phyloP scores from a whole-genome alignment of 2,329 filamentous ascomycete genomes.

The Monilinia polystroma region DNA sequence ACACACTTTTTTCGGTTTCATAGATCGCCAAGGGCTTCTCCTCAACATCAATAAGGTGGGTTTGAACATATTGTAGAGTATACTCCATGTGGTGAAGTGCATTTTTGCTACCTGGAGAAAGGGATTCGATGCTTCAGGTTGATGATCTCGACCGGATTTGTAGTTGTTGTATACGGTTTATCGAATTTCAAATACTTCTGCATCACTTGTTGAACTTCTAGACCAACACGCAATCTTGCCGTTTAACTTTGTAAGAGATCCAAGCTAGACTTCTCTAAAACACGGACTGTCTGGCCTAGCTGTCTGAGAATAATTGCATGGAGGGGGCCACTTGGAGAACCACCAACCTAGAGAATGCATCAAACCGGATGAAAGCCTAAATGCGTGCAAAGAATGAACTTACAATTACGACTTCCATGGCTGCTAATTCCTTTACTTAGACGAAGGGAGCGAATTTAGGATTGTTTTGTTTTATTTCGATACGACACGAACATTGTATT shows the following conservation, averaged over 20 bases:
- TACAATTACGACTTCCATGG: constrained; percentile 5
- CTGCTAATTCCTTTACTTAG: constrained; percentile 2
- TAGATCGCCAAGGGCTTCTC: background rate
- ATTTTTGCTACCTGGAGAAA: background rate
- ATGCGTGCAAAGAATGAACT: background rate
- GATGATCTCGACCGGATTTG: background rate
- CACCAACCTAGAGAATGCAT: constrained; percentile 9
- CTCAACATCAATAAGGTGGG: background rate
- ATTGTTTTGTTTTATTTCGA: background rate
- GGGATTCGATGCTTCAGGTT: background rate
- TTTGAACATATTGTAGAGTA: background rate
- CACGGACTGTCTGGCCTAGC: background rate
- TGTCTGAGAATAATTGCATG: constrained; percentile 6
- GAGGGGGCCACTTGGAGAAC: background rate
- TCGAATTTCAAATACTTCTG: background rate
- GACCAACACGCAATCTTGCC: background rate
- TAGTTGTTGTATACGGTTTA: background rate
- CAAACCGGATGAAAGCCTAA: background rate
- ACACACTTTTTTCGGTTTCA: background rate
- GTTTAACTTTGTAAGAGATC: constrained; percentile 7
- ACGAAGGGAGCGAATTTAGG: background rate
- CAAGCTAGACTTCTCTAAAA: background rate
- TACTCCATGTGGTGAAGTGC: background rate
- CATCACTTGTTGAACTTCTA: background rate
- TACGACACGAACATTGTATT: background rate